Conservation (phyloP, 306 rosid species). For the Calophaca sinica region DNA sequence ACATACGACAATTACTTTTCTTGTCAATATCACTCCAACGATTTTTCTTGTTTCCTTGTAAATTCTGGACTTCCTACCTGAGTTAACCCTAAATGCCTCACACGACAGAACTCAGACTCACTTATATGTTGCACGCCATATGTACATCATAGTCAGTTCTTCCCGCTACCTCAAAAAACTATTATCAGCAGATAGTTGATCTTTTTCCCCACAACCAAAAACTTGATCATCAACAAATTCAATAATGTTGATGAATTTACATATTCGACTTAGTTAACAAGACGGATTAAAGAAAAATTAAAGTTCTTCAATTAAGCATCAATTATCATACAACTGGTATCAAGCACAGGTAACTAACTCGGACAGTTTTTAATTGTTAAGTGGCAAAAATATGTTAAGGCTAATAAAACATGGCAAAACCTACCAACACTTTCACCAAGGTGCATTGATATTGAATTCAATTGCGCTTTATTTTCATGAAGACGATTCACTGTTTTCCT, state of each 20-base stretch:
- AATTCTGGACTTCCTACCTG: slow-evolving; percentile 6
- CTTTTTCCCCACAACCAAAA: slow-evolving; percentile 22
- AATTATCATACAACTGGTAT: not conserved
- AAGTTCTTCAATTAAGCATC: slow-evolving; percentile 33
- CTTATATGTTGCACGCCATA: slow-evolving; percentile 1
- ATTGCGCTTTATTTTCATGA: slow-evolving; percentile 89
- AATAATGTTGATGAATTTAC: slow-evolving; percentile 13
- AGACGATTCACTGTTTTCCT: slow-evolving; percentile 92
- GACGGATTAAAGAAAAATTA: slow-evolving; percentile 12
- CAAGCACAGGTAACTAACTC: slow-evolving; percentile 34
- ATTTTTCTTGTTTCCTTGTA: slow-evolving; percentile 4
- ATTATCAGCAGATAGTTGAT: not conserved
- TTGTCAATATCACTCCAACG: slow-evolving; percentile 3
- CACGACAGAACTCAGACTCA: not conserved
- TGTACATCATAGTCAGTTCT: not conserved
- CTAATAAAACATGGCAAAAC: slow-evolving; percentile 38
- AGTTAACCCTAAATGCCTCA: slow-evolving; percentile 2
- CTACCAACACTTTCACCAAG: slow-evolving; percentile 99
- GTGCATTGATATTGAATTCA: slow-evolving; percentile 99
- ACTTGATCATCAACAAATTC: slow-evolving; percentile 22
- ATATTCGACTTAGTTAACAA: not conserved
- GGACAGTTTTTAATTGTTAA: not conserved
- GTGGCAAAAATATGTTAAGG: not conserved
- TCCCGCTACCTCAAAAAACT: not conserved
- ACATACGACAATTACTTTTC: not conserved